Conservation (phyloP, 1,284 basidiomycete species). For the Sporisorium iseilematis-ciliati region DNA sequence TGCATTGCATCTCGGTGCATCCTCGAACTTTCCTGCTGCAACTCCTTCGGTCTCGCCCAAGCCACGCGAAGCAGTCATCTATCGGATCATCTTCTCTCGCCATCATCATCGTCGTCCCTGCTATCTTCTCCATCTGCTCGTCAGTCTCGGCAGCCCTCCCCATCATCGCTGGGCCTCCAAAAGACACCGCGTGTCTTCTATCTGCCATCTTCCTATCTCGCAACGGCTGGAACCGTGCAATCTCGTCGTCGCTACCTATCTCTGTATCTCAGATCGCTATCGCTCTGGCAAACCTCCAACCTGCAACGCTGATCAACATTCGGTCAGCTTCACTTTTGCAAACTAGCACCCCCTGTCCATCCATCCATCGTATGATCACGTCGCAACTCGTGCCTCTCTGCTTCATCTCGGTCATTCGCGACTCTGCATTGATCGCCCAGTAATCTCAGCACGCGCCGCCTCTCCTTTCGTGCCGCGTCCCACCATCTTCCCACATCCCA, state of each 20-base stretch:
- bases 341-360: not conserved
- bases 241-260: not conserved
- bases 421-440: not conserved
- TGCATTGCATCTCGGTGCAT: constrained; percentile 4
- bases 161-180: not conserved
- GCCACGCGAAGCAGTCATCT: not conserved
- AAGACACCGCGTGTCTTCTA: constrained; percentile 2
- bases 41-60: not conserved
- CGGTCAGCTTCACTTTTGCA: not conserved
- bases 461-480: not conserved
- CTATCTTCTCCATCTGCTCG: not conserved
- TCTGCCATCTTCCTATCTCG: not conserved
- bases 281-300: not conserved
- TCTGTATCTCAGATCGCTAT: not conserved
- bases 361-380: constrained; percentile 1
- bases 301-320: not conserved
- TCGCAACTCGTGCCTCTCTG: not conserved
- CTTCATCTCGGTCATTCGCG: not conserved
- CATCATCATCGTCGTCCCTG: not conserved
- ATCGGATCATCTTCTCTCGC: not conserved
- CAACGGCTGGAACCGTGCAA: constrained; percentile 9
- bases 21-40: no score
- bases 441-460: constrained; percentile 2
- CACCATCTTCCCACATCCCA: not conserved
- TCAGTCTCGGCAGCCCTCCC: not conserved